Percentiles rank a stretch among this genome's conserved stretches.
Conservation (phyloP, 2,329 filamentous ascomycete species). For the Ramularia endophylla region DNA sequence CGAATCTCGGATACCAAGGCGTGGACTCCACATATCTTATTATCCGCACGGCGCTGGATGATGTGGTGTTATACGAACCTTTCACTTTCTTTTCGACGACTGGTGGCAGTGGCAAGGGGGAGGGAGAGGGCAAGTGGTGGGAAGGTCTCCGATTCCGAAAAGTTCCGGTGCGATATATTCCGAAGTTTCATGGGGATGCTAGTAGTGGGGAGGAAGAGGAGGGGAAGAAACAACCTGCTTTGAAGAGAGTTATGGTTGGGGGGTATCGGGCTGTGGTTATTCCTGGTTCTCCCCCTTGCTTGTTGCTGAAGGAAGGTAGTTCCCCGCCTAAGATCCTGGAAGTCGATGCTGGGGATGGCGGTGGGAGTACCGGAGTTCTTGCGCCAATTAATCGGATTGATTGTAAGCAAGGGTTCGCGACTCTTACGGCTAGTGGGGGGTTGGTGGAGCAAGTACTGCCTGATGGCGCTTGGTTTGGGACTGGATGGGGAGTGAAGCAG, state of each 20-base stretch:
- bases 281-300: conserved; percentile 70
- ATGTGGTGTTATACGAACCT: conserved; percentile 82
- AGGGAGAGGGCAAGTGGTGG: conserved; percentile 36
- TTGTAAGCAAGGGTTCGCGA: conserved; percentile 78
- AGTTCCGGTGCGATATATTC: conserved; percentile 60
- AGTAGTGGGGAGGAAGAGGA: conserved; percentile 35
- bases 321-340: conserved; percentile 61
- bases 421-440: conserved; percentile 47
- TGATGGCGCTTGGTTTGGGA: conserved; percentile 60
- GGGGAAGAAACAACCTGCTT: conserved; percentile 45
- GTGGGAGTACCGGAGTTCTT: conserved; percentile 37
- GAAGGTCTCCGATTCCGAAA: conserved; percentile 69
- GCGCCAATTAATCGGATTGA: conserved; percentile 70
- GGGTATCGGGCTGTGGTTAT: conserved; percentile 80
- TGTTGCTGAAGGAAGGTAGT: conserved; percentile 76
- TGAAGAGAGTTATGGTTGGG: conserved; percentile 59
- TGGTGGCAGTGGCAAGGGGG: too few species aligned
- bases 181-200: conserved; percentile 46
- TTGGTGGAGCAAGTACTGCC: conserved; percentile 71
- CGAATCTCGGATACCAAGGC: conserved; percentile 73
- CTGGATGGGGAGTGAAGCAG: conserved; percentile 70
- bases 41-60: conserved; percentile 70
- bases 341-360: conserved; percentile 2
- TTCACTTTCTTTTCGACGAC: conserved; percentile 48
- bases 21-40: conserved; percentile 72